Percentiles rank a stretch among this genome's conserved stretches.
These are phyloP conservation scores for Nyssa sinensis DNA, from an alignment of 148 eudicot species.

Conservation along the genomic window DNA sequence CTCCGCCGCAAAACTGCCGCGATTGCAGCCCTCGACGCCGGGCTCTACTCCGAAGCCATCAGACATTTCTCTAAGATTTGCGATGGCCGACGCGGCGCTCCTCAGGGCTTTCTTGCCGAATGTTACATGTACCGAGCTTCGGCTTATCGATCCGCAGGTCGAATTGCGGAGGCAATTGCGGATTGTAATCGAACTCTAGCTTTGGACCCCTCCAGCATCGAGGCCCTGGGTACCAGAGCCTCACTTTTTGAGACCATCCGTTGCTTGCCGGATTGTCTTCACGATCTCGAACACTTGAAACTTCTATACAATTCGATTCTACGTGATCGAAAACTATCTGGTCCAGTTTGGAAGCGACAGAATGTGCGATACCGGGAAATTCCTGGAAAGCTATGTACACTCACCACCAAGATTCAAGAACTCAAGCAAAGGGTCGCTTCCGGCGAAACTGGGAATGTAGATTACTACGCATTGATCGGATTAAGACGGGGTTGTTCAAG, in stretches of 20 bases:
- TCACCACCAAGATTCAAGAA: constrained; percentile 59
- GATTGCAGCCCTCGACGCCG: constrained; percentile 80
- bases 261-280: constrained; percentile 83
- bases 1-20: constrained; percentile 92
- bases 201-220: constrained; percentile 62
- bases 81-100: constrained; percentile 86
- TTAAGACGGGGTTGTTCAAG: constrained; percentile 79
- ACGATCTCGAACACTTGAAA: constrained; percentile 89
- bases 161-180: constrained; percentile 75
- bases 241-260: constrained; percentile 67
- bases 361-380: constrained; percentile 69
- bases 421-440: constrained; percentile 72
- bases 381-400: constrained; percentile 58
- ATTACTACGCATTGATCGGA: constrained; percentile 76
- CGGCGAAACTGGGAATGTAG: constrained; percentile 80
- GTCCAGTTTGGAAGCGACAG: constrained; percentile 81
- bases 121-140: constrained; percentile 80
- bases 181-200: constrained; percentile 82
- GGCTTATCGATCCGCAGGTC: constrained; percentile 60
- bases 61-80: constrained; percentile 87
- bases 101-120: constrained; percentile 81
- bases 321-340: constrained; percentile 73
- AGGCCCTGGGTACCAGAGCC: constrained; percentile 64
- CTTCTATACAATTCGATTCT: constrained; percentile 71
- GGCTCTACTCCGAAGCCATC: constrained; percentile 76